Conservation (phyloP, 2,329 filamentous ascomycete species). For the Claviceps monticola region DNA sequence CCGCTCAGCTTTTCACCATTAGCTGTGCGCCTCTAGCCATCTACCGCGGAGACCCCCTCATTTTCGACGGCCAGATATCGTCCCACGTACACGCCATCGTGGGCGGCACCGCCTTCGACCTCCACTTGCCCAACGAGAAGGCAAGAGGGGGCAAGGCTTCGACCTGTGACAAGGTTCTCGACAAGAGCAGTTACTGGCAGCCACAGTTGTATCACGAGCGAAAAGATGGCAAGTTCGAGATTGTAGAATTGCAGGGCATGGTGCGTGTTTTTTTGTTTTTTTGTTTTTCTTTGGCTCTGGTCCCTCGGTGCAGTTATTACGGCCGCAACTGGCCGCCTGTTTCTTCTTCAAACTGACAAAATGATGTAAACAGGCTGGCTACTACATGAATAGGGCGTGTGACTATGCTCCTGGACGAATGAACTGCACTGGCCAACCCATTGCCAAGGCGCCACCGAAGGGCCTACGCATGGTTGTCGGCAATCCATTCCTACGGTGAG, state of each 20-base stretch:
- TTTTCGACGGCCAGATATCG: constrained; percentile 37
- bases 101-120: constrained; percentile 47
- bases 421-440: constrained; percentile 9
- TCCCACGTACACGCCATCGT: constrained; percentile 47
- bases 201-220: constrained; percentile 39
- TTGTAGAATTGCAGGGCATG: constrained; percentile 18
- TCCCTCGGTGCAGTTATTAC: no score
- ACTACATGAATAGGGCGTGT: constrained; percentile 16
- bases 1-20: constrained; percentile 13
- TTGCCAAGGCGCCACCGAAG: constrained; percentile 42
- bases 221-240: constrained; percentile 40
- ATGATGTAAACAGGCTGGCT: constrained; percentile 10
- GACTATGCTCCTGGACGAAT: constrained; percentile 13
- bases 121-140: constrained; percentile 36
- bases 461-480: constrained; percentile 55
- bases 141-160: constrained; percentile 45
- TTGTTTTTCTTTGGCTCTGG: neutral
- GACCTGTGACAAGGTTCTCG: constrained; percentile 47
- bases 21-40: constrained; percentile 14
- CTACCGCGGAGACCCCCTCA: constrained; percentile 45
- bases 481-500: constrained; percentile 31
- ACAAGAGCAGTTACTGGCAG: constrained; percentile 57
- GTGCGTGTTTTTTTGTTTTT: constrained; percentile 8
- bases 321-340: no score
- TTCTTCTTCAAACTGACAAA: no score